phyloP scores from a whole-genome alignment of 345 rosid genomes.

The Mallotus nudiflorus region DNA sequence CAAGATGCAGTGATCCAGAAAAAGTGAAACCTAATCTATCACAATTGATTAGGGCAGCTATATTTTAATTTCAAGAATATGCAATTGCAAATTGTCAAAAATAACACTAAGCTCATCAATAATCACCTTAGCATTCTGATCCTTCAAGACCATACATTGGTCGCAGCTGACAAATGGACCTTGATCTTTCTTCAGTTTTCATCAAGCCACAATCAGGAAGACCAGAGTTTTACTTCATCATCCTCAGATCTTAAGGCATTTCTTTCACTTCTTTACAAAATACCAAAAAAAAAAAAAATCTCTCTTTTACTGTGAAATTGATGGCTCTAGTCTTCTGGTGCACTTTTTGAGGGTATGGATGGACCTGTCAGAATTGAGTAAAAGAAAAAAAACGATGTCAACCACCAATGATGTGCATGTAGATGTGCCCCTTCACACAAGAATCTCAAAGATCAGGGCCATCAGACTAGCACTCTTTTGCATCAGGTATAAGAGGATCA shows the following conservation, averaged over 20 bases:
- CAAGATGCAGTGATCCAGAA: not conserved
- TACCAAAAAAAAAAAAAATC: not conserved
- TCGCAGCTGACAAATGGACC: not conserved
- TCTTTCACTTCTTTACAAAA: not conserved
- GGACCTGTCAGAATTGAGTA: constrained; percentile 8
- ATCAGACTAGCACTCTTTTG: not conserved
- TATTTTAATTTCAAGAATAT: not conserved
- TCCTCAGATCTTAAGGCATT: not conserved
- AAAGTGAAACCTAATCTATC: not conserved
- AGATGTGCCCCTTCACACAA: not conserved
- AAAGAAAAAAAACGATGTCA: too few species aligned
- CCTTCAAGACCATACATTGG: not conserved
- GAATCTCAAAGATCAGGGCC: not conserved
- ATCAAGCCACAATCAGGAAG: not conserved
- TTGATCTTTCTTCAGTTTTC: not conserved
- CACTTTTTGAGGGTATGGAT: not conserved
- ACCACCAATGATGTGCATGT: not conserved
- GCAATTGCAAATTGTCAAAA: not conserved
- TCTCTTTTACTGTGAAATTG: not conserved
- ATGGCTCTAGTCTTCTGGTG: not conserved
- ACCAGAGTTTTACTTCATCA: not conserved
- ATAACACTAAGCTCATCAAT: not conserved
- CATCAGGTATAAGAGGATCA: not conserved
- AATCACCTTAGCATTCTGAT: not conserved
- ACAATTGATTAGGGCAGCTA: not conserved